These are phyloP conservation scores for Solanum boliviense DNA, from an alignment of 257 asterid species.

Conservation along the genomic window DNA sequence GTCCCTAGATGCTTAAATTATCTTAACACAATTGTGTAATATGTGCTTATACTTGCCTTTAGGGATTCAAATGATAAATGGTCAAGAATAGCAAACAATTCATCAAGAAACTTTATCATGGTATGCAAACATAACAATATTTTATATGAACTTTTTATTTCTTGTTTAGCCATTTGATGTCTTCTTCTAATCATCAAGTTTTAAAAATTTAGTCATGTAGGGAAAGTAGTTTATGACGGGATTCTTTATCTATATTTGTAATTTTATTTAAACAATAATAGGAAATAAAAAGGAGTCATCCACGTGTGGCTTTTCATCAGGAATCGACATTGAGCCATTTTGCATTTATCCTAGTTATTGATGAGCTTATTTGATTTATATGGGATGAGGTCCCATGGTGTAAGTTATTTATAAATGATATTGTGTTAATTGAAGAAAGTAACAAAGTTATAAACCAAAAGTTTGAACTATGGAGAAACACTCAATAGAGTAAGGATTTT, in stretches of 20 bases:
- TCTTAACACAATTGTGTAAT: conserved; percentile 6
- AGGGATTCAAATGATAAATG: conserved; percentile 32
- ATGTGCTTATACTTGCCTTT: conserved; percentile 3
- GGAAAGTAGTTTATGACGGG: neutral
- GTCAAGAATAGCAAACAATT: conserved; percentile 14
- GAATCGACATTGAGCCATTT: neutral
- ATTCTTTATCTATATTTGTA: neutral
- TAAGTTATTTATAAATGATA: neutral
- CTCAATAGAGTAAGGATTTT: neutral
- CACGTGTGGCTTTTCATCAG: neutral
- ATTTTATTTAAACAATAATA: neutral
- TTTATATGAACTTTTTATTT: neutral
- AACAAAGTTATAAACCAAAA: neutral
- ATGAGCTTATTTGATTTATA: neutral
- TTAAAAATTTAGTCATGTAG: neutral
- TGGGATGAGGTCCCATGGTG: neutral
- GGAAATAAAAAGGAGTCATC: neutral
- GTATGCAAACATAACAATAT: conserved; percentile 26
- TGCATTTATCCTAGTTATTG: neutral
- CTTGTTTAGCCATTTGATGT: neutral
- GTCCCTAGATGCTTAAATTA: conserved; percentile 2
- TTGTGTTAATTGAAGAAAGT: neutral
- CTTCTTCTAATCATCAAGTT: neutral
- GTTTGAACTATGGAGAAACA: neutral
- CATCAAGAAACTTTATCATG: conserved; percentile 34